Evolutionary conservation across 2,329 filamentous ascomycete species (phyloP), one percentile per base, ranked within the genome.

Genomic region (Beauveria caledonica): DNA sequence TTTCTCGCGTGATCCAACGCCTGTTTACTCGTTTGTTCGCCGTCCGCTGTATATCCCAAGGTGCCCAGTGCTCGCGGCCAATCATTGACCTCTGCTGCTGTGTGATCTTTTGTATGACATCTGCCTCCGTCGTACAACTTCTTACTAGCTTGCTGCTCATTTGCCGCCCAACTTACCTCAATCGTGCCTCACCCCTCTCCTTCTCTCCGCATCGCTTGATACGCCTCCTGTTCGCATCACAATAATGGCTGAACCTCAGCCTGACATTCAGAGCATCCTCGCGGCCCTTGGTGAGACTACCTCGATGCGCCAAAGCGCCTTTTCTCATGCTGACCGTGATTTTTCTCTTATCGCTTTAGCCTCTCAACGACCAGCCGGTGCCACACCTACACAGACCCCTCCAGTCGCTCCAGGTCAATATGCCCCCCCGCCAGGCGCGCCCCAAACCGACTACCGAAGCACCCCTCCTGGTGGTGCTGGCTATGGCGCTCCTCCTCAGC

Each of bases 221-320:
- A 21, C 55, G 55, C 45, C n/a, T 21, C 36, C 17, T 21, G 6
- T 36, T 23, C 11, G 19, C 25, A 49, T 23, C 45, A 36, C 57
- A 49, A 63, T 57, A 48, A 62, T 63, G 53, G 60, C 54, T 51
- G 77, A 76, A 51, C 66, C 72, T 49, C 71, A 73, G 49, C 73
- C 72, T 53, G 72, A 75, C 60, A 77, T 78, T 61, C 73, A 78
- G 67, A 77, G 76, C 63, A 78, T 80, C 62, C 71, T 80, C 64
- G 78, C 78, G 60, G 78, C 78, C 63, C 72, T 80, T 60, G 77
- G 77, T 80, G 74, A 67, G 76, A 69, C 44, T 36, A 50, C 46
- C 27, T 19, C 40, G 25, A 45, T 60, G 48, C 49, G 39, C 40
- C 39, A 6, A 44, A 39, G 57, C 39, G 44, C 52, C 44, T 39